phyloP scores from a whole-genome alignment of 1,139 yeast species.

The Candida neerlandica region DNA sequence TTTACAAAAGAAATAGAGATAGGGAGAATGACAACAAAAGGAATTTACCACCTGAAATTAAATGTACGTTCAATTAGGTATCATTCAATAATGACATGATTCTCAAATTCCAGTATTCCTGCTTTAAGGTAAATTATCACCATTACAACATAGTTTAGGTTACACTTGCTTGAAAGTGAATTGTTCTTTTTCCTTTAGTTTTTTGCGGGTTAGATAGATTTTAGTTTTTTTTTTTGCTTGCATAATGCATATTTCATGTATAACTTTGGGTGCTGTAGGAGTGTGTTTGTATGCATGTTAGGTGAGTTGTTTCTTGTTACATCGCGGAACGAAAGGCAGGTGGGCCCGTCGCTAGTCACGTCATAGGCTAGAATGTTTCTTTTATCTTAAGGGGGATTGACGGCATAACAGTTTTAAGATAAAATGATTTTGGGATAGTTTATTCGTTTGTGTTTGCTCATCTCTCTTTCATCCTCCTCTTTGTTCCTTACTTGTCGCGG shows the following conservation, averaged over 20 bases:
- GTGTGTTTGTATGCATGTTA: too few relatives aligned
- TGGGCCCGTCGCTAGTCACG: neutral
- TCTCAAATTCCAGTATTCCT: too few relatives aligned
- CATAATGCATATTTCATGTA: neutral
- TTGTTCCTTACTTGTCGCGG: neutral
- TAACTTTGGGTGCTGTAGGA: too few relatives aligned
- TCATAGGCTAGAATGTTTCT: neutral
- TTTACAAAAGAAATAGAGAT: neutral
- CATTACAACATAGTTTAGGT: too few relatives aligned
- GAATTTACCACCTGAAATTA: too few relatives aligned
- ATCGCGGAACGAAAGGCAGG: neutral
- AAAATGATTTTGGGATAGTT: neutral
- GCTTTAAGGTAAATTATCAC: too few relatives aligned
- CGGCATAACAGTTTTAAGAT: neutral
- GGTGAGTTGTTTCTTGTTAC: too few relatives aligned
- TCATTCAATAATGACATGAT: too few relatives aligned
- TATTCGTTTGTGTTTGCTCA: too few relatives aligned
- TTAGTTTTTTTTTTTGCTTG: neutral
- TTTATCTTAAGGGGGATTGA: neutral
- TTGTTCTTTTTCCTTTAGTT: neutral
- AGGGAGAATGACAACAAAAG: too few relatives aligned
- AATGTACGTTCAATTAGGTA: too few relatives aligned
- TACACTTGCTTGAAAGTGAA: neutral
- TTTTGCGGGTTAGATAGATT: neutral
- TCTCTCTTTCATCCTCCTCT: neutral